A percentile compares a stretch with the other conserved stretches of the same genome.
These are phyloP conservation scores for Naganishia vishniacii DNA, from an alignment of 768 basidiomycete genomes.

Conservation along the genomic window DNA sequence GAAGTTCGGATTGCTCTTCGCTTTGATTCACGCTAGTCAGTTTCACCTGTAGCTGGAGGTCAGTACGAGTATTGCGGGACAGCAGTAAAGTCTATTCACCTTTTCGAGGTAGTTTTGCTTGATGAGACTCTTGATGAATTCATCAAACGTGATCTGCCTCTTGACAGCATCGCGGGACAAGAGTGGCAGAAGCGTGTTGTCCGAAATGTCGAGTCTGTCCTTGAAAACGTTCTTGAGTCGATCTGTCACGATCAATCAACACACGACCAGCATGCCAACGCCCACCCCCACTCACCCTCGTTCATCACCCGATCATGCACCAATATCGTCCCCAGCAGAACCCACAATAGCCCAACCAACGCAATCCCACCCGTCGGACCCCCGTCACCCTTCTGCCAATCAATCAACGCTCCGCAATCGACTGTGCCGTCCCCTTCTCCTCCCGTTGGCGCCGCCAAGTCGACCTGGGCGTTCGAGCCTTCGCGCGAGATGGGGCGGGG, in stretches of 20 bases:
- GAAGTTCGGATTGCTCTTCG: slow-evolving; percentile 63
- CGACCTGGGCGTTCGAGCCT: background rate
- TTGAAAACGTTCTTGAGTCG: slow-evolving; percentile 62
- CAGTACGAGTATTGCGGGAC: background rate
- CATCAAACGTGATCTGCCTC: slow-evolving; percentile 57
- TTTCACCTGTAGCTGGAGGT: slow-evolving; percentile 25
- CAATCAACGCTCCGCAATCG: slow-evolving; percentile 53
- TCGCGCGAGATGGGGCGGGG: slow-evolving; percentile 3
- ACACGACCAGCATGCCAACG: slow-evolving; percentile 14
- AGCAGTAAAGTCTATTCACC: slow-evolving; percentile 5
- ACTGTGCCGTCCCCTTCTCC: slow-evolving; percentile 4
- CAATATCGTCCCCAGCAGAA: slow-evolving; percentile 77
- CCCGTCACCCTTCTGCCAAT: slow-evolving; percentile 46
- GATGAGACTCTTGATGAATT: slow-evolving; percentile 60
- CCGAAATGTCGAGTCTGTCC: slow-evolving; percentile 59
- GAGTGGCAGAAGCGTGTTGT: slow-evolving; percentile 55
- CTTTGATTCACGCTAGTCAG: slow-evolving; percentile 38
- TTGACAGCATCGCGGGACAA: slow-evolving; percentile 55
- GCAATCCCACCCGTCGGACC: slow-evolving; percentile 58
- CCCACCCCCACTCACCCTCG: slow-evolving; percentile 70
- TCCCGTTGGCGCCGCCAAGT: slow-evolving; percentile 11
- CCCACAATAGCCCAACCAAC: slow-evolving; percentile 65
- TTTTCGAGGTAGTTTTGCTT: slow-evolving; percentile 76
- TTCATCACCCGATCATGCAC: slow-evolving; percentile 67
- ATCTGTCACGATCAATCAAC: background rate